Conservation (phyloP, 2,329 filamentous ascomycete genomes). For the Aspergillus sp. region DNA sequence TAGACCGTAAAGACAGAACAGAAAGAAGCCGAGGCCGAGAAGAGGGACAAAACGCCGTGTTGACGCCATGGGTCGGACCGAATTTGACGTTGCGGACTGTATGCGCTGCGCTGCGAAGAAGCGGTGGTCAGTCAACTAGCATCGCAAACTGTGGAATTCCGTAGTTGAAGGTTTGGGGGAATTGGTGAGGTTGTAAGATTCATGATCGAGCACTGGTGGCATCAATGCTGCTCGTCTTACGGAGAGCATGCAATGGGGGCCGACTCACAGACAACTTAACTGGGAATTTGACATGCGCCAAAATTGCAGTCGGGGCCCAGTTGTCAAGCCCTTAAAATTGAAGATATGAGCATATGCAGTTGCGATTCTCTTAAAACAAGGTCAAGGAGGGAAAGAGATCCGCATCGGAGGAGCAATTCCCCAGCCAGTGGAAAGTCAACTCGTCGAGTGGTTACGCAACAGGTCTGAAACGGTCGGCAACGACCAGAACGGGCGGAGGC, state of each 20-base stretch:
- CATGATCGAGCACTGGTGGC: neutral
- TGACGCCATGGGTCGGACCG: slow-evolving; percentile 36
- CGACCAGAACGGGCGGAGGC: slow-evolving; percentile 19
- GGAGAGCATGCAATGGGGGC: slow-evolving; percentile 2
- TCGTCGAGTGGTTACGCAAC: slow-evolving; percentile 18
- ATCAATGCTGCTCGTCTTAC: neutral
- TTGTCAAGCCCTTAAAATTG: slow-evolving; percentile 12
- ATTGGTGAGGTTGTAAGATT: neutral
- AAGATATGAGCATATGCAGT: neutral
- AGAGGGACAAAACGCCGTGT: slow-evolving; percentile 37
- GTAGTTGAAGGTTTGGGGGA: neutral
- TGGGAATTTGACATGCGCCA: slow-evolving; percentile 2
- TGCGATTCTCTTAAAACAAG: slow-evolving; percentile 5
- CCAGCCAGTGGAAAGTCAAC: slow-evolving; percentile 1
- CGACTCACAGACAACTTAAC: slow-evolving; percentile 12
- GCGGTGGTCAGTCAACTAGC: neutral
- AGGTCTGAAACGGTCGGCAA: slow-evolving; percentile 16
- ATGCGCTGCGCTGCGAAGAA: slow-evolving; percentile 8
- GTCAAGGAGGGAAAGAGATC: slow-evolving; percentile 5
- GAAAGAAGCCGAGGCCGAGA: slow-evolving; percentile 39
- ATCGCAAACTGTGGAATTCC: neutral
- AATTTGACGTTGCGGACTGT: slow-evolving; percentile 4
- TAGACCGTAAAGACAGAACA: slow-evolving; percentile 35
- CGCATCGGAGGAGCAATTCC: slow-evolving; percentile 1
- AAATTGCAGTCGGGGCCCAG: slow-evolving; percentile 3